These are phyloP conservation scores for Malbranchea zuffiana DNA, from an alignment of 2,329 filamentous ascomycete species.

Conservation along the genomic window DNA sequence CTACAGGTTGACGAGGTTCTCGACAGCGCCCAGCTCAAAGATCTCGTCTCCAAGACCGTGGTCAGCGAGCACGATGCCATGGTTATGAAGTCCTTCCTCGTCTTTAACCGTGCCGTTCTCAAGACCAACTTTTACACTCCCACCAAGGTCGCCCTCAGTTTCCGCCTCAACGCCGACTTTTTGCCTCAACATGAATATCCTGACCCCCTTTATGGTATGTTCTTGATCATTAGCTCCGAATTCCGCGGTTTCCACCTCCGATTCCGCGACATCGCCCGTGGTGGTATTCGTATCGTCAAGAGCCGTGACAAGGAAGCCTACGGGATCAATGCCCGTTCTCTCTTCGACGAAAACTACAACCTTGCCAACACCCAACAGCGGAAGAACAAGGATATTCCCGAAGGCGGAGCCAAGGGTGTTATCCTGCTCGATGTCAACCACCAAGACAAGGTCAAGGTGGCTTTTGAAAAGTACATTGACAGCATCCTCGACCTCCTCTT, in stretches of 20 bases:
- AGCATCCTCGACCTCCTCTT: constrained; percentile 92
- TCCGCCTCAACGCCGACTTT: constrained; percentile 73
- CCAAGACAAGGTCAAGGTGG: constrained; percentile 82
- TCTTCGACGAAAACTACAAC: constrained; percentile 99
- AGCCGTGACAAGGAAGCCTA: constrained; percentile 94
- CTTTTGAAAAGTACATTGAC: constrained; percentile 99
- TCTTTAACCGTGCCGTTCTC: constrained; percentile 85
- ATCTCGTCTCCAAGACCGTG: constrained; percentile 67
- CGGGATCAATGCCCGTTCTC: constrained; percentile 84
- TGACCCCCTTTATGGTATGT: constrained; percentile 92
- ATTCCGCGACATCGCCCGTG: constrained; percentile 92
- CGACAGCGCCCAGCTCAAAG: constrained; percentile 60
- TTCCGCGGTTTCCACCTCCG: constrained; percentile 94
- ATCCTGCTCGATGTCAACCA: constrained; percentile 87
- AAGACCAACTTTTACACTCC: constrained; percentile 99
- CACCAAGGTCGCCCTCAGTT: constrained; percentile 95
- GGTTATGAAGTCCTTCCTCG: constrained; percentile 92
- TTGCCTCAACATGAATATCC: constrained; percentile 87
- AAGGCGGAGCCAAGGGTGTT: constrained; percentile 96
- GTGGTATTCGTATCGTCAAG: constrained; percentile 97
- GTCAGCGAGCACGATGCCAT: constrained; percentile 92
- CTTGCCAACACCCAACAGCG: constrained; percentile 96
- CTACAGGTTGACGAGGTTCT: constrained; percentile 62
- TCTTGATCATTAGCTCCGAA: constrained; percentile 92
- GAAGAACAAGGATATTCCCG: constrained; percentile 99